Evolutionary conservation across 768 basidiomycete species (phyloP), one percentile per base, ranked within the genome.

Genomic region (Boletus tomentosulus): DNA sequence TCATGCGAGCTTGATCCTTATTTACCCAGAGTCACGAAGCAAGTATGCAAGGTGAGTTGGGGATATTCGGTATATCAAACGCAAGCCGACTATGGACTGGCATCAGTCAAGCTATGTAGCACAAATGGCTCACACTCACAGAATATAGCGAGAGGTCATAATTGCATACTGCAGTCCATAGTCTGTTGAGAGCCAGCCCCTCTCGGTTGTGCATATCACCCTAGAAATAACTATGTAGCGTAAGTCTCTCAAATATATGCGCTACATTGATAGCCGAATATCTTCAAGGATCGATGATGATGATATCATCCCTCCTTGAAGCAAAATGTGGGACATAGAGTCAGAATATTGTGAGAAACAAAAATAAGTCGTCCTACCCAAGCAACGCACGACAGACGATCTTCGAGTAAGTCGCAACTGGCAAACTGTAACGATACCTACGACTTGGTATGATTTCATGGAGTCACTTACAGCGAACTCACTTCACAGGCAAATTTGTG

Each of bases 201-300:
- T 87, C 78, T 39, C 86, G 79, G 56, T 87, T 87, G 67, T 85
- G 84, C 86, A 87, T 85, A 53, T 84, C 82, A 13, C 61, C 60
- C 56, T 50, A 30, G 24, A 39, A 12, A 50, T 24, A 9, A 3
- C 4, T 24, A 24, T 27, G 22, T 25, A 31, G 30, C 10, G 1
- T 9, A 25, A 10, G 24, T 33, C 16, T 2, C 15, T 15, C 3
- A 8, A 13, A 42, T 33, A 7, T 19, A 50, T 34, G 19, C 30
- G 31, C 41, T 6, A 39, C 9, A 24, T 53, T 31, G 53, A 30
- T 39, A n/a, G 10, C 25, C 9, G 6, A 31, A 31, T 31, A 2
- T 24, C 27, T 28, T 24, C 2, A 48, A n/a, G 25, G 34, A 11
- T 27, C 5, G 13, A n/a, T 9, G 15, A 16, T 15, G 49, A 50